These are phyloP conservation scores for Daedaleopsis nitida DNA, from an alignment of 768 basidiomycete genomes.

Conservation along the genomic window DNA sequence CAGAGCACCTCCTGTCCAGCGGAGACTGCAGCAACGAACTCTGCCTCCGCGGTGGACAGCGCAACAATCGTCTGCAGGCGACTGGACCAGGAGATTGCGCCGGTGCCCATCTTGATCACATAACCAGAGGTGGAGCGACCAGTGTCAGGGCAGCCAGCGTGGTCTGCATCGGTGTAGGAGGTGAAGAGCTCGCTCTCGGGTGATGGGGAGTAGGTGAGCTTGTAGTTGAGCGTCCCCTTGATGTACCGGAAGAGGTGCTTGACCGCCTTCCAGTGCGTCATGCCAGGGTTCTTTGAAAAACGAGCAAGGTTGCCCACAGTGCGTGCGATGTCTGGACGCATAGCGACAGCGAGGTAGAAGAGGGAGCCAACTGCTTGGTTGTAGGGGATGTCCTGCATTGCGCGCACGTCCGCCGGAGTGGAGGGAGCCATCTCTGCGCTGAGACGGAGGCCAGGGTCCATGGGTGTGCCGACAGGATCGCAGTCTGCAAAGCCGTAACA, in stretches of 20 bases:
- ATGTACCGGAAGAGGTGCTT: neutral
- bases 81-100: conserved; percentile 40
- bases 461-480: neutral
- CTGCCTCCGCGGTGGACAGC: conserved; percentile 42
- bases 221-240: neutral
- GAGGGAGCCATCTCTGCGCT: conserved; percentile 6
- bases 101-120: conserved; percentile 36
- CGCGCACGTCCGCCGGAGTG: neutral
- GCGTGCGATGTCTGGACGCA: too few species aligned
- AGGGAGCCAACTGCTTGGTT: conserved; percentile 24
- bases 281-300: conserved; percentile 27
- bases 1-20: too few species aligned
- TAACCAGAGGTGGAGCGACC: conserved; percentile 29
- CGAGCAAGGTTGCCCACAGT: conserved; percentile 8
- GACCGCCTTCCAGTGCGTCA: neutral
- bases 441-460: conserved; percentile 1
- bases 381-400: conserved; percentile 15
- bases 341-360: conserved; percentile 34
- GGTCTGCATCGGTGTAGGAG: conserved; percentile 11
- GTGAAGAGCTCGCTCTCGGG: neutral
- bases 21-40: conserved; percentile 42
- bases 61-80: conserved; percentile 42
- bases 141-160: conserved; percentile 11
- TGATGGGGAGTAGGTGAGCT: neutral
- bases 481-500: conserved; percentile 1